A percentile compares a stretch with the other conserved stretches of the same genome.
Evolutionary conservation across 805 yeast species (phyloP).

Genomic region (Candida jianshihensis): DNA sequence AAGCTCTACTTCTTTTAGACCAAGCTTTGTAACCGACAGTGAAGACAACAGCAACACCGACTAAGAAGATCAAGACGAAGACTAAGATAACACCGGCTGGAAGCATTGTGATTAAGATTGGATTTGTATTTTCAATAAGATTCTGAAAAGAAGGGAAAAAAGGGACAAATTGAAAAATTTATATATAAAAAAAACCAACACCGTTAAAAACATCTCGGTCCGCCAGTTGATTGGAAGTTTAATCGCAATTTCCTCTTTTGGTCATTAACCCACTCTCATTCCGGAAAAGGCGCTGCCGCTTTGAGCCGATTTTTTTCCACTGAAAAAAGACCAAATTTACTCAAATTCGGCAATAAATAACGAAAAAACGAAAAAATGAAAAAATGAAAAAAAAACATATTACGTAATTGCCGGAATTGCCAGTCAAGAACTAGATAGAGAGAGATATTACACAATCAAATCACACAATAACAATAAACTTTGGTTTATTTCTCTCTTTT

Average conservation of each 20-base stretch:
- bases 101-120: slow-evolving; percentile 16
- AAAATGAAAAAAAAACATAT: background rate
- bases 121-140: background rate
- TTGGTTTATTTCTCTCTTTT: no score
- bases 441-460: no score
- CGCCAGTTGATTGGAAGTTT: background rate
- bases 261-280: background rate
- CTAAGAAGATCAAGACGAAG: slow-evolving; percentile 22
- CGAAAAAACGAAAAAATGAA: background rate
- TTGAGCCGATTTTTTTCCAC: background rate
- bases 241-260: background rate
- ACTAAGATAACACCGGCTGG: slow-evolving; percentile 28
- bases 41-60: slow-evolving; percentile 17
- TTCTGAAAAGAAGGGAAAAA: background rate
- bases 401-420: no score
- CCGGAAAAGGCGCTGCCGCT: slow-evolving; percentile 13
- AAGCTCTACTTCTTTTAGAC: slow-evolving; percentile 18
- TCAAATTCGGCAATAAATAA: no score
- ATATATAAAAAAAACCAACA: no score
- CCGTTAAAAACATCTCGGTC: no score
- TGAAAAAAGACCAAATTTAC: background rate
- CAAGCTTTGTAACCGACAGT: slow-evolving; percentile 8
- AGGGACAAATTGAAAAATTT: background rate
- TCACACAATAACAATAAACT: no score
- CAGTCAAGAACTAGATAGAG: no score